These are phyloP conservation scores for Adiantum capillusveneris DNA, from an alignment of 75 land plant genomes.

Conservation along the genomic window DNA sequence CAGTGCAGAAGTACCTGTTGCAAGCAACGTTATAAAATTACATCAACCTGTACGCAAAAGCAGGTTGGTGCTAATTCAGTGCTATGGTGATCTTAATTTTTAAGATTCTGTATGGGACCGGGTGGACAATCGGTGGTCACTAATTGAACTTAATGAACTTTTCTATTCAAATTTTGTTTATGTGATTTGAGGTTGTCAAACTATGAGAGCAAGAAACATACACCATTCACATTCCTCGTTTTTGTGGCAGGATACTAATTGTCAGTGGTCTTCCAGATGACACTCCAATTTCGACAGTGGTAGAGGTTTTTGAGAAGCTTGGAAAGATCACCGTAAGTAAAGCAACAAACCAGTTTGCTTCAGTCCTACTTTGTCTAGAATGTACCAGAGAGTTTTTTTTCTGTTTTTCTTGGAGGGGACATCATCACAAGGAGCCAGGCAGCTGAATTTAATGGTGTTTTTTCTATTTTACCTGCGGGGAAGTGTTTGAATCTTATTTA, in stretches of 20 bases:
- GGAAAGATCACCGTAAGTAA: constrained; percentile 33
- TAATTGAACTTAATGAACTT: background rate
- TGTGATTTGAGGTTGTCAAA: background rate
- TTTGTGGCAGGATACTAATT: constrained; percentile 23
- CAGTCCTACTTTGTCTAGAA: no score
- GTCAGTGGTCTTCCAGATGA: constrained; percentile 38
- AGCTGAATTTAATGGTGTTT: no score
- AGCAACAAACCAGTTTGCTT: no score
- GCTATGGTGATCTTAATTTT: no score
- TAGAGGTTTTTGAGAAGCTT: constrained; percentile 43
- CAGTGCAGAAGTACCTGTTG: background rate
- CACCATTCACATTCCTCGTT: background rate
- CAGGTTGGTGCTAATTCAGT: no score
- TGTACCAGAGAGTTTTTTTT: no score
- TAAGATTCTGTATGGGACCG: no score
- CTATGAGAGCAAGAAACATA: background rate
- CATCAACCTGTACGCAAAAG: constrained; percentile 6
- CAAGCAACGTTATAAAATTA: background rate
- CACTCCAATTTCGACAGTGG: constrained; percentile 32
- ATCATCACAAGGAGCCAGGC: no score
- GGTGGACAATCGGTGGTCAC: no score
- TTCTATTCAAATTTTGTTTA: background rate
- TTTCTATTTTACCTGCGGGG: no score
- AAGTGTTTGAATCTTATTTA: no score
- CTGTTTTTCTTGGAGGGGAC: no score